Percentiles rank a stretch among this genome's conserved stretches.
Evolutionary conservation across 768 basidiomycete species (phyloP).

Genomic region (Sporobolomyces phaffii): DNA sequence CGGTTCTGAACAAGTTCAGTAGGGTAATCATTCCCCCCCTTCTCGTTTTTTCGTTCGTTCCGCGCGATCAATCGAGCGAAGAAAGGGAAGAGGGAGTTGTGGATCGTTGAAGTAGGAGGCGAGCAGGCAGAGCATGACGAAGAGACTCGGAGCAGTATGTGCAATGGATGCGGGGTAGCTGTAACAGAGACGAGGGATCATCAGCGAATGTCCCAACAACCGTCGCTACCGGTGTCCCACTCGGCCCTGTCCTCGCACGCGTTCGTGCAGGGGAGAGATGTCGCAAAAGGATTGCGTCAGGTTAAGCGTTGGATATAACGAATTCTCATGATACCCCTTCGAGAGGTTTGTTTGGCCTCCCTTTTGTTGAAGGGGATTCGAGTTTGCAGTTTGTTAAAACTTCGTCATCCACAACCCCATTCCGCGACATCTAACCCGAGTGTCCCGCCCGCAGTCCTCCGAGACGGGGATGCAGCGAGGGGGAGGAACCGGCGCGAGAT

Average conservation of each 20-base stretch:
- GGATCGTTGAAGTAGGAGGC: too few relatives aligned
- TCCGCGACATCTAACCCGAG: too few relatives aligned
- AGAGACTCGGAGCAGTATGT: not conserved
- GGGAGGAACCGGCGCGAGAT: not conserved
- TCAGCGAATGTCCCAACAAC: too few relatives aligned
- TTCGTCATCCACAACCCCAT: slow-evolving; percentile 17
- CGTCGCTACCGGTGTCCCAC: too few relatives aligned
- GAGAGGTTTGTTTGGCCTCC: slow-evolving; percentile 7
- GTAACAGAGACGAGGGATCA: too few relatives aligned
- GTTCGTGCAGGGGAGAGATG: too few relatives aligned
- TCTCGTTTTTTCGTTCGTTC: too few relatives aligned
- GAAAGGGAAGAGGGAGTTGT: too few relatives aligned
- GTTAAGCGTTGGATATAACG: slow-evolving; percentile 21
- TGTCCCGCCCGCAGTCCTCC: too few relatives aligned
- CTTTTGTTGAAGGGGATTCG: slow-evolving; percentile 4
- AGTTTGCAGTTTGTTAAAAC: slow-evolving; percentile 13
- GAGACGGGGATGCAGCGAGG: not conserved
- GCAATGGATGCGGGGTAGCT: too few relatives aligned
- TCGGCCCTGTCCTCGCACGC: too few relatives aligned
- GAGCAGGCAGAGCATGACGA: not conserved
- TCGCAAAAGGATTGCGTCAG: slow-evolving; percentile 17
- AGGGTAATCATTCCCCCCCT: slow-evolving; percentile 7
- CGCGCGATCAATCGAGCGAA: too few relatives aligned
- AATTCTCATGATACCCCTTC: slow-evolving; percentile 3
- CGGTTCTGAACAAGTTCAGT: slow-evolving; percentile 15